phyloP scores from a whole-genome alignment of 2,329 filamentous ascomycete species.

The Aspergillus japonicus region DNA sequence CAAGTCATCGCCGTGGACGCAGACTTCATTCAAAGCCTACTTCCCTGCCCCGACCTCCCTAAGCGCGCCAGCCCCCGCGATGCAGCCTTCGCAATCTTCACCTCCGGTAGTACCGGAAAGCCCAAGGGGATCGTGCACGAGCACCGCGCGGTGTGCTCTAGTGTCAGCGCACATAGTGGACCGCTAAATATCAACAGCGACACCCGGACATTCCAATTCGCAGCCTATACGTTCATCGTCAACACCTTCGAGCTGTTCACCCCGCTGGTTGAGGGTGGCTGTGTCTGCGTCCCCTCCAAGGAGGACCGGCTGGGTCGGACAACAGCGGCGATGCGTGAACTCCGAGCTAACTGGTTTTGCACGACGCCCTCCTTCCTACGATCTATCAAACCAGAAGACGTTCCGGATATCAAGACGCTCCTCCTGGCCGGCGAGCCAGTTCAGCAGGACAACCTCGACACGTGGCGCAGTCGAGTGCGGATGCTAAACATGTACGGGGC shows the following conservation, averaged over 20 bases:
- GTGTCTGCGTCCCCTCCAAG: constrained; percentile 53
- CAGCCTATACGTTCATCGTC: constrained; percentile 50
- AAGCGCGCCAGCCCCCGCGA: constrained; percentile 13
- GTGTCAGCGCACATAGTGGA: neutral
- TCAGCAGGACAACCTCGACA: neutral
- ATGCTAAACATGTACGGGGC: constrained; percentile 13
- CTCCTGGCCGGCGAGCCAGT: neutral
- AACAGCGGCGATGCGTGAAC: constrained; percentile 39
- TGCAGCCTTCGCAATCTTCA: constrained; percentile 26
- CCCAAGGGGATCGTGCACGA: neutral
- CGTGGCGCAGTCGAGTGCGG: constrained; percentile 3
- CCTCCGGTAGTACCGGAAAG: neutral
- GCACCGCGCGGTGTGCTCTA: neutral
- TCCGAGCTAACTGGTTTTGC: neutral
- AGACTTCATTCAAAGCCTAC: constrained; percentile 8
- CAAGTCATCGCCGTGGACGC: neutral
- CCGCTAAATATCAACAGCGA: neutral
- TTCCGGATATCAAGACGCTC: neutral
- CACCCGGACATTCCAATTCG: constrained; percentile 56
- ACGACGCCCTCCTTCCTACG: neutral
- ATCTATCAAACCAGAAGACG: neutral
- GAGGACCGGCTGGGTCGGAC: constrained; percentile 46
- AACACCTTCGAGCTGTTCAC: constrained; percentile 51
- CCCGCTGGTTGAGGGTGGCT: constrained; percentile 52
- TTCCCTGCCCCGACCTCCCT: constrained; percentile 1